These are phyloP conservation scores for Plasmodium gonderi DNA, from an alignment of 169 alveolate genomes.

Conservation along the genomic window DNA sequence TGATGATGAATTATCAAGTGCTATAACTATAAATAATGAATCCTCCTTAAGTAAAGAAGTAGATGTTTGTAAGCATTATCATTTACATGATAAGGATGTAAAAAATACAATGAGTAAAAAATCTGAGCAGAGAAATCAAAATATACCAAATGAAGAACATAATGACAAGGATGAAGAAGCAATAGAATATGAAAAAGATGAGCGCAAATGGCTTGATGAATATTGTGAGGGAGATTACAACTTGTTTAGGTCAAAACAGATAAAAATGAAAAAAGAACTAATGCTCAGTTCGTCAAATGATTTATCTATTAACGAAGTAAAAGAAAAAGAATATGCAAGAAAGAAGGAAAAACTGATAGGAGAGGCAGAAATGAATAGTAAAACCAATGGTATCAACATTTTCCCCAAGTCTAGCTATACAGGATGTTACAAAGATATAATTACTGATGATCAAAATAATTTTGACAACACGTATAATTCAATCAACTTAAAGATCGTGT, in stretches of 20 bases:
- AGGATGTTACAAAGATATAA: not conserved
- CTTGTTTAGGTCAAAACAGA: constrained; percentile 51
- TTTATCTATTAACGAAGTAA: not conserved
- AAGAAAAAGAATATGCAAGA: not conserved
- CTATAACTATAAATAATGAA: constrained; percentile 50
- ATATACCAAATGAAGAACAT: not conserved
- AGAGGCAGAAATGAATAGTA: not conserved
- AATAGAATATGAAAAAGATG: constrained; percentile 54
- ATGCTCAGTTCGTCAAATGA: not conserved
- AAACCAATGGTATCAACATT: not conserved
- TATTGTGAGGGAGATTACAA: constrained; percentile 74
- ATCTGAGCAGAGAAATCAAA: not conserved
- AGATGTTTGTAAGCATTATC: not conserved
- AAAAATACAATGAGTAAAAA: not conserved
- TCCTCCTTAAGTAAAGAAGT: constrained; percentile 10
- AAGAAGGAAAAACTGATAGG: too few species aligned
- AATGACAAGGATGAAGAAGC: not conserved
- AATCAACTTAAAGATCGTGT: constrained; percentile 89
- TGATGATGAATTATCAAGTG: constrained; percentile 69
- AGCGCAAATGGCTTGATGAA: constrained; percentile 47
- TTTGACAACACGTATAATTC: constrained; percentile 83
- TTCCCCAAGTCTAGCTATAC: not conserved
- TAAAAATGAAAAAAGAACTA: constrained; percentile 39
- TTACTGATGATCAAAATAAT: constrained; percentile 7
- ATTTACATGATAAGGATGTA: not conserved